These are phyloP conservation scores for Neurospora sp. DNA, from an alignment of 495 filamentous ascomycete genomes.

Conservation along the genomic window DNA sequence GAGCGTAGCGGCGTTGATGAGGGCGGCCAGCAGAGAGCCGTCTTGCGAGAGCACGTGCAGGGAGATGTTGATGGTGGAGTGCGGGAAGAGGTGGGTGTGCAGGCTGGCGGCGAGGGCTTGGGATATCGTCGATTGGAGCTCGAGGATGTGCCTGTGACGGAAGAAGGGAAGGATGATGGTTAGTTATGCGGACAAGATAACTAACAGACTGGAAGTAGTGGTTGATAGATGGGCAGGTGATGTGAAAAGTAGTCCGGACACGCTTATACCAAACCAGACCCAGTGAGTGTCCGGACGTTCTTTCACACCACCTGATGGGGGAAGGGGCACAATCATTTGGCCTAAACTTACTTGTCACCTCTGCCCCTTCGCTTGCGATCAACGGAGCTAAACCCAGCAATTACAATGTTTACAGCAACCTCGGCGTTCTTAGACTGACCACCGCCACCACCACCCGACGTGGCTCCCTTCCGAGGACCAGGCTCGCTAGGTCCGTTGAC, in stretches of 20 bases:
- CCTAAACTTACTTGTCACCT: constrained; percentile 58
- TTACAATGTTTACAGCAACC: constrained; percentile 70
- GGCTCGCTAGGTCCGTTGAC: constrained; percentile 73
- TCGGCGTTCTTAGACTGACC: constrained; percentile 41
- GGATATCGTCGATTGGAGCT: constrained; percentile 68
- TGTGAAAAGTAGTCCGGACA: no score
- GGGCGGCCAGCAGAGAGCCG: constrained; percentile 79
- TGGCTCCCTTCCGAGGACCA: constrained; percentile 26
- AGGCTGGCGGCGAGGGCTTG: constrained; percentile 62
- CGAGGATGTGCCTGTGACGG: constrained; percentile 55
- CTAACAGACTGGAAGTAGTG: background rate
- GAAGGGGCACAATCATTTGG: no score
- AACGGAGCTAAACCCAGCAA: constrained; percentile 80
- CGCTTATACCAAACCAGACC: no score
- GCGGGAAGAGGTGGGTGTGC: constrained; percentile 81
- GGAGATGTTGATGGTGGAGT: constrained; percentile 70
- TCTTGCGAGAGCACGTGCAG: constrained; percentile 86
- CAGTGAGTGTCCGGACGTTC: no score
- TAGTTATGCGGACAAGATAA: background rate
- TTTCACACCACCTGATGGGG: no score
- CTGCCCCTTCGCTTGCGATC: constrained; percentile 67
- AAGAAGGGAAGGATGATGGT: background rate
- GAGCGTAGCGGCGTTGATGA: constrained; percentile 84
- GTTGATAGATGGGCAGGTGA: no score
- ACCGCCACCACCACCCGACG: constrained; percentile 35